Conservation (phyloP, 257 asterid species). For the Primulina eburnea region DNA sequence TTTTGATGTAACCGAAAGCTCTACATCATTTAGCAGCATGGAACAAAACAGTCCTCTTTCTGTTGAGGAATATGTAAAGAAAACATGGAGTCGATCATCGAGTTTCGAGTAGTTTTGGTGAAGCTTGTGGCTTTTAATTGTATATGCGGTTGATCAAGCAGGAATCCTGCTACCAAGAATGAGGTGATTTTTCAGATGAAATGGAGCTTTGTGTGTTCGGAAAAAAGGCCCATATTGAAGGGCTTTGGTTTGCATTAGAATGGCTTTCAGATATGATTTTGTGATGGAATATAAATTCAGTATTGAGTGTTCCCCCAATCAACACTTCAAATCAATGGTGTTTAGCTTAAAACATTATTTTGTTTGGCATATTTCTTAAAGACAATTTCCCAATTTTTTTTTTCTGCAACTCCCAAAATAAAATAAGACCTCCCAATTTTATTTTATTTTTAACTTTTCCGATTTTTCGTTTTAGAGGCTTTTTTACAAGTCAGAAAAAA, state of each 20-base stretch:
- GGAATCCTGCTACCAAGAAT: conserved; percentile 46
- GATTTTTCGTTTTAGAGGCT: too few species aligned
- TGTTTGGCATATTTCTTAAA: background rate
- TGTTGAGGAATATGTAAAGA: conserved; percentile 61
- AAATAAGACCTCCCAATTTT: too few species aligned
- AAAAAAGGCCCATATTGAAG: too few species aligned
- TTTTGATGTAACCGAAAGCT: conserved; percentile 56
- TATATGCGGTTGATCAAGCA: conserved; percentile 27
- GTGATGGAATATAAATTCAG: too few species aligned
- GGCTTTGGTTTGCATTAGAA: background rate
- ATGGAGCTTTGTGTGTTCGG: conserved; percentile 4
- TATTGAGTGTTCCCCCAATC: background rate
- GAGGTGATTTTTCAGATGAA: conserved; percentile 42
- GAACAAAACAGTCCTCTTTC: conserved; percentile 74
- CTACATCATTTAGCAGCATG: conserved; percentile 65
- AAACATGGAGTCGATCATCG: conserved; percentile 75
- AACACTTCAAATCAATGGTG: background rate
- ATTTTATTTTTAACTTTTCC: too few species aligned
- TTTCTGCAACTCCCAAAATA: too few species aligned
- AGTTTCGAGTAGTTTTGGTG: conserved; percentile 42
- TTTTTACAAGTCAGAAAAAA: too few species aligned
- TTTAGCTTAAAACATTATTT: background rate
- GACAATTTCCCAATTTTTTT: too few species aligned
- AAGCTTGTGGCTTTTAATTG: conserved; percentile 16
- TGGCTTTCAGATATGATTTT: too few species aligned